Base-by-base conservation (phyloP, 2,329 filamentous ascomycete species). In the Penicillium sp. region DNA sequence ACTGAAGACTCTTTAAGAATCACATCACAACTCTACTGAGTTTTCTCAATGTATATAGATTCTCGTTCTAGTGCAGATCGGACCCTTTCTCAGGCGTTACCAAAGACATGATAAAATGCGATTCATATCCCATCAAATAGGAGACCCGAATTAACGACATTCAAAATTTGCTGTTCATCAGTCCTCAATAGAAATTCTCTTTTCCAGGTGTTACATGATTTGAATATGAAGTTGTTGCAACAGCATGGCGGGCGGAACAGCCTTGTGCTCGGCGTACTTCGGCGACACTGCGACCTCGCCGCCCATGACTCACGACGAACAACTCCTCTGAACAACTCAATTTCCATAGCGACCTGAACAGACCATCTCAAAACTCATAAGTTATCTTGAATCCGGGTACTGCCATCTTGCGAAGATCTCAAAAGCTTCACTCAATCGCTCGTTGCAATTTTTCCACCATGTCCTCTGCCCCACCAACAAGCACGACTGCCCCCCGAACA, bases 401-500 rank as follows among this genome's bases (percentile, higher is more conserved):
- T 28, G 13, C 12, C n/a, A 40, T 40, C 17, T 13, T 26, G 26
- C 19, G 13, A 9, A n/a, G 24, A 7, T 9, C 30, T n/a, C 38
- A 10, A 45, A 33, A 33, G 17, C 26, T n/a, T 56, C 26, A 17
- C 2, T 35, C 5, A 8, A 47, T 19, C 51, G 15, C 2, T 10
- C 47, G 7, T 44, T 35, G 15, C 17, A 45, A 40, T 10, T 33
- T 50, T 54, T 26, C 24, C 30, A 33, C 24, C 38, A 69, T 69
- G 67, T 60, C 67, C 13, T 65, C 55, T 58, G 53, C 62, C 58
- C 58, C 65, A 17, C 63, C 65, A 56, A 62, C 60, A 54, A 42
- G 53, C 47, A 38, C 47, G 22, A 53, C 60, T 19, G 30, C 65
- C 51, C 60, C 65, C 15, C 62, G 53, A 37, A 68, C 63, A 33